Conservation (phyloP, 23 red algal species). For the Gracilariopsis chorda region DNA sequence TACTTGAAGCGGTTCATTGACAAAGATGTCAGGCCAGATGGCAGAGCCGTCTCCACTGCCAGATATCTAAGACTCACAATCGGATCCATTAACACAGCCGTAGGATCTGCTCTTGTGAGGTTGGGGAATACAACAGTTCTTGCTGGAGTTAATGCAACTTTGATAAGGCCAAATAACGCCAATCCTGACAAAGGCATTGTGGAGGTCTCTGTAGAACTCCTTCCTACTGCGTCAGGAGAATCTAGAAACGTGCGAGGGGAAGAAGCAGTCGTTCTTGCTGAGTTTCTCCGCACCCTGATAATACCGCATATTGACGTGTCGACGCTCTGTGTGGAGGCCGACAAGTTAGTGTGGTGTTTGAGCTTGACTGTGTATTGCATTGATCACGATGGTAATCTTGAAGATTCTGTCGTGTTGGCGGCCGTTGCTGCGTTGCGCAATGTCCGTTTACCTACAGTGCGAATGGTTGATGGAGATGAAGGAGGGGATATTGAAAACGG, state of each 20-base stretch:
- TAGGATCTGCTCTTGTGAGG: conserved; percentile 52
- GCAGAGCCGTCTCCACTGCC: conserved; percentile 36
- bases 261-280: conserved; percentile 32
- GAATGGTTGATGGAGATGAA: conserved; percentile 35
- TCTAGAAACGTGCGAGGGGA: conserved; percentile 37
- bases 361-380: conserved; percentile 43
- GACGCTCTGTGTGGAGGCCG: conserved; percentile 26
- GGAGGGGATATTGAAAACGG: background rate
- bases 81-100: conserved; percentile 44
- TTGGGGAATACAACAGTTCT: conserved; percentile 56
- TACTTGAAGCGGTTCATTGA: conserved; percentile 52
- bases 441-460: conserved; percentile 27
- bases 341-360: conserved; percentile 40
- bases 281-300: conserved; percentile 30
- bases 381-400: conserved; percentile 65
- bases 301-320: conserved; percentile 41
- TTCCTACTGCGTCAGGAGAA: conserved; percentile 1
- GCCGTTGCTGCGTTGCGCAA: conserved; percentile 46
- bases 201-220: conserved; percentile 33
- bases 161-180: conserved; percentile 15
- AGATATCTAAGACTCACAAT: conserved; percentile 12
- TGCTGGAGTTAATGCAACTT: conserved; percentile 50
- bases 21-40: conserved; percentile 49
- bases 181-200: conserved; percentile 39
- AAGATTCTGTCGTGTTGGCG: conserved; percentile 38